Base-by-base conservation (phyloP, 331 rosid genomes). In the Saraca asoca region DNA sequence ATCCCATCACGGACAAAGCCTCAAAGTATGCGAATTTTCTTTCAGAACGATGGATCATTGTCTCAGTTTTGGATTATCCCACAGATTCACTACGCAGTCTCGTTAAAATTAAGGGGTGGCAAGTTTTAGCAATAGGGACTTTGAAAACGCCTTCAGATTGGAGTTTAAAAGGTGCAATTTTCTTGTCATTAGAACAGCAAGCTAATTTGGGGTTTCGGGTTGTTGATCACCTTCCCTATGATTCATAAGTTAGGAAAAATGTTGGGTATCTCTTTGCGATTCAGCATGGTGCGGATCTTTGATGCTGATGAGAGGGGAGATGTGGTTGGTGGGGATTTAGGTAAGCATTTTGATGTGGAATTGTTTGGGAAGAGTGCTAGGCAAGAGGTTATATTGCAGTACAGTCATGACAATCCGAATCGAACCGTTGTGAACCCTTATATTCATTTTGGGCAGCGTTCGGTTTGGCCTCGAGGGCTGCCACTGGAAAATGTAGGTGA, bases 401-500 rank as follows among this genome's bases (percentile, higher is more conserved):
- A 83, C 59, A 94, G 90, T 69, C 95, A 94, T 75, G 96, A 90
- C 29, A 90, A 90, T 64, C 92, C 95, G 0, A 94, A 94, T 58
- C 74, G 97, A 73, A 86, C 90, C 0, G 79, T 88, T 33, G 86
- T 85, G 19, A 94, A 94, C 69, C 98, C 98, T 0, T 94, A 94
- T 72, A 79, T 94, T 38, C 98, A 94, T 82, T 94, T 94, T 39
- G 98, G 98, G 69, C 98, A 94, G 69, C 81, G 98, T 52, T 90
- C 98, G 0, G 96, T 94, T 56, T 94, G 98, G 98, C 98, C 98
- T 29, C 82, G 98, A 70, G 98, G 98, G 18, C 59, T 94, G 78
- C 98, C 98, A 0, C 75, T 94, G 85, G 98, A 90, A 70, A 90
- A 88, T 41, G 98, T 85, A 0, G 98, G 98, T 51, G 98, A 85